Evolutionary conservation across 2,329 filamentous ascomycete genomes (phyloP), one percentile per base, ranked within the genome.

Genomic region (Xylaria sp.): DNA sequence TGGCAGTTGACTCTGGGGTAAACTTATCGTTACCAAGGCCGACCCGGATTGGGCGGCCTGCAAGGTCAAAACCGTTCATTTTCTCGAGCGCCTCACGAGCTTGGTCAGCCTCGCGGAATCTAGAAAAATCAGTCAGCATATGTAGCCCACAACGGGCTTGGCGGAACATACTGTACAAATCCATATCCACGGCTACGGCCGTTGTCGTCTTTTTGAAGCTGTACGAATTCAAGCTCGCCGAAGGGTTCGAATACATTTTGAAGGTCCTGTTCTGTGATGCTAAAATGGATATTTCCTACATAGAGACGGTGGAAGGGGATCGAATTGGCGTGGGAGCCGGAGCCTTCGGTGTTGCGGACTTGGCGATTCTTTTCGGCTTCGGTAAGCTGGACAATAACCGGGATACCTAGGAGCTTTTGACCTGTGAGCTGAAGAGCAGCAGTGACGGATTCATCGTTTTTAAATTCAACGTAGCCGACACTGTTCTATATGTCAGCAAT

Each of bases 1-100:
- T 92, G 73, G 91, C 89, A 75, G 91, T 96, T 76, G 92, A 94
- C 78, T 97, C 94, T 70, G 92, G 90, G 76, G 92, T 97, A 78
- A 97, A 97, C 85, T 97, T 97, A 90, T 99, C 94, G 80, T 97
- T 99, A 76, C 94, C 94, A 79, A 99, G 91, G 75, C 94, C 94
- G 74, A 99, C 95, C 72, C 94, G 92, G 73, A 99, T 97, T 61
- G 92, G 92, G 72, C 94, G 92, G 75, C 92, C 92, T 68, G 94
- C 94, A 66, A 99, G 87, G 76, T 97, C 94, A 78, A 97, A 99
- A 62, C 93, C 92, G 76, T 99, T 99, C 93, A 99, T 97, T 77
- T 97, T 96, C 74, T 97, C 92, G 61, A 99, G 81, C 58, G 94
- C 95, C 73, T 96, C 91, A 71, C 93, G 91, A 70, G 94, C 94